Evolutionary conservation across 2,329 filamentous ascomycete genomes (phyloP).

Genomic region (Talaromyces marneffei): DNA sequence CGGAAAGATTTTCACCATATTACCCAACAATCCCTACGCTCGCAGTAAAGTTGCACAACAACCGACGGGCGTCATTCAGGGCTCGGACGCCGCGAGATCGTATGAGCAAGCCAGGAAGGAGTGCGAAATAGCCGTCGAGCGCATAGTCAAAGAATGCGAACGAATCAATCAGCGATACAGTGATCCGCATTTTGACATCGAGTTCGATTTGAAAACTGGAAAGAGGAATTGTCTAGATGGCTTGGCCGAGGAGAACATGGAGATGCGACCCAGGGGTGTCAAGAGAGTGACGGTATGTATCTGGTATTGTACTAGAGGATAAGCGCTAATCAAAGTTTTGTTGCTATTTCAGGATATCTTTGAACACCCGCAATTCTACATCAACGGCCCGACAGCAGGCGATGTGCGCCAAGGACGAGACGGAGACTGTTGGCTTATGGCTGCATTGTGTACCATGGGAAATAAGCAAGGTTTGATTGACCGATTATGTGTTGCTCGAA

Average conservation of each 20-base stretch:
- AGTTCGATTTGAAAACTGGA: constrained; percentile 63
- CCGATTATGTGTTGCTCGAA: constrained; percentile 64
- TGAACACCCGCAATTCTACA: constrained; percentile 68
- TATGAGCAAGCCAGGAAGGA: constrained; percentile 67
- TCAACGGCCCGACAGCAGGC: constrained; percentile 68
- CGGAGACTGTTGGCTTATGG: constrained; percentile 83
- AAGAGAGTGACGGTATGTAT: constrained; percentile 58
- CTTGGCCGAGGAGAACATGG: constrained; percentile 31
- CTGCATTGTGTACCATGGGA: constrained; percentile 69
- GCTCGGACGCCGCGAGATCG: constrained; percentile 56
- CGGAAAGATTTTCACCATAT: constrained; percentile 65
- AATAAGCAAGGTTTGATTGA: constrained; percentile 69
- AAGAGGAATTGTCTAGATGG: constrained; percentile 49
- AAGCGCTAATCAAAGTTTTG: background rate
- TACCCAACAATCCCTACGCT: constrained; percentile 63
- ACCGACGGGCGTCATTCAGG: constrained; percentile 49
- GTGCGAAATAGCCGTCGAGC: constrained; percentile 57
- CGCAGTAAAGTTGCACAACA: constrained; percentile 54
- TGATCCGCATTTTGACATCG: constrained; percentile 81
- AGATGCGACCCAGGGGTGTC: constrained; percentile 61
- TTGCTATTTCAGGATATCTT: constrained; percentile 60
- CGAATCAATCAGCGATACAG: constrained; percentile 79
- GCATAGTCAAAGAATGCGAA: constrained; percentile 59
- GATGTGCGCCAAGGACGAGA: constrained; percentile 73
- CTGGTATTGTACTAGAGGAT: background rate